Evolutionary conservation across 345 rosid genomes (phyloP).

Genomic region (Dipteronia dyeriana): DNA sequence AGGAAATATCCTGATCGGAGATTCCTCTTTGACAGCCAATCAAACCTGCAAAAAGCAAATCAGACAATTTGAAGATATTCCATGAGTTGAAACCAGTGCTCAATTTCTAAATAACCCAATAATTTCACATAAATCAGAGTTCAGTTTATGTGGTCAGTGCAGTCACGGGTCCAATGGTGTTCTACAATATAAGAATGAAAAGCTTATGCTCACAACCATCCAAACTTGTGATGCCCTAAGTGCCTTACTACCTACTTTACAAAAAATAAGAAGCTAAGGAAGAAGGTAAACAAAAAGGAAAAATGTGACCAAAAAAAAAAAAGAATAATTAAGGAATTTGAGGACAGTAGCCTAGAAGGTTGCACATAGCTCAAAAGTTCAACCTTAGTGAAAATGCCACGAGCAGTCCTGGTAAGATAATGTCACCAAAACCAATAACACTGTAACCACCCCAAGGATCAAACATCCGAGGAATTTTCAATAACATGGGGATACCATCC

Average conservation of each 20-base stretch:
- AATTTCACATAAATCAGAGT: neutral
- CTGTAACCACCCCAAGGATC: constrained; percentile 99
- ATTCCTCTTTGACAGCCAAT: constrained; percentile 81
- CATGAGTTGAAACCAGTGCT: neutral
- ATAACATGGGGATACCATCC: constrained; percentile 94
- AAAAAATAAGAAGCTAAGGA: neutral
- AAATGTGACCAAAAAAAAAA: neutral
- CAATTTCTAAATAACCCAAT: neutral
- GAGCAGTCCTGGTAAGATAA: constrained; percentile 87
- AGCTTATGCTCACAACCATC: neutral
- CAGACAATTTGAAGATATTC: neutral
- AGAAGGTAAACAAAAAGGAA: neutral
- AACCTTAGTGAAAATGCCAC: constrained; percentile 94
- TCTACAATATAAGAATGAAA: neutral
- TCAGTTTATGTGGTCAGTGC: neutral
- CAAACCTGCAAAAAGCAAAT: constrained; percentile 56
- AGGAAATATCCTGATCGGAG: constrained; percentile 80
- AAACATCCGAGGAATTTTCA: constrained; percentile 95
- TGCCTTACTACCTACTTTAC: neutral
- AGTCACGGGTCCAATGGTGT: neutral
- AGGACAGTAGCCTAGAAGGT: neutral
- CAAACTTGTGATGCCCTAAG: neutral
- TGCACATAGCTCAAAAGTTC: constrained; percentile 13
- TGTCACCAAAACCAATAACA: constrained; percentile 96
- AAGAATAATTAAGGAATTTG: neutral